Percentiles rank a stretch among this genome's conserved stretches.
Conservation (phyloP, 345 rosid species). For the Gossypium anomalum region DNA sequence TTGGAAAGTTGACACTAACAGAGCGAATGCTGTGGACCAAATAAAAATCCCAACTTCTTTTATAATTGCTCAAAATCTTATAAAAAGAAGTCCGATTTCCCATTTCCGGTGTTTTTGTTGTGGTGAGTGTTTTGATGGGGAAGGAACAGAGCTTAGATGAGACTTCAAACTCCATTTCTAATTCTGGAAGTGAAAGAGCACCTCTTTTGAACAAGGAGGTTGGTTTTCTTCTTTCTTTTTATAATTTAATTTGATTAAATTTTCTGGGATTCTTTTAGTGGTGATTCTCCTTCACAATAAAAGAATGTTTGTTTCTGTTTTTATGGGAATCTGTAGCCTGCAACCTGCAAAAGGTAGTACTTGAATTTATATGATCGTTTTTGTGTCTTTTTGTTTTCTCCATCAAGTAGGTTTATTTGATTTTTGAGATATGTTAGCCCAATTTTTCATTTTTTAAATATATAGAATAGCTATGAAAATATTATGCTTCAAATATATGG, state of each 20-base stretch:
- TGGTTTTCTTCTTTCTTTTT: not conserved
- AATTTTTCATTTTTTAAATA: not conserved
- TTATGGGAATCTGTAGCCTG: conserved; percentile 14
- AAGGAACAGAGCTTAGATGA: conserved; percentile 53
- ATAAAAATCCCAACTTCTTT: no score
- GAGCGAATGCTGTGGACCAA: not conserved
- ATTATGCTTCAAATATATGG: not conserved
- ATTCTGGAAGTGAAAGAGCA: conserved; percentile 46
- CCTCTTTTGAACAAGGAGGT: conserved; percentile 61
- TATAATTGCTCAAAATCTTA: not conserved
- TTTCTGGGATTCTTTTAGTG: not conserved
- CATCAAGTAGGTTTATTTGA: not conserved
- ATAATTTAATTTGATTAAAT: conserved; percentile 6
- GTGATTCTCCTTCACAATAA: not conserved
- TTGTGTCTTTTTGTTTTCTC: not conserved
- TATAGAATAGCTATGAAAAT: not conserved
- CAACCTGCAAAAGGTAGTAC: not conserved
- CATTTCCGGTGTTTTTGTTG: not conserved
- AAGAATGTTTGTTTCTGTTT: not conserved
- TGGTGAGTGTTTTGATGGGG: conserved; percentile 38
- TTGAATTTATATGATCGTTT: not conserved
- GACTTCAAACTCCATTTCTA: conserved; percentile 43
- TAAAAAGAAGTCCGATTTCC: not conserved
- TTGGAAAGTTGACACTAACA: no score
- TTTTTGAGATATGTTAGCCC: not conserved